Evolutionary conservation across 495 filamentous ascomycete genomes (phyloP), one percentile per base, ranked within the genome.

Genomic region (Cenococcum geophilum): DNA sequence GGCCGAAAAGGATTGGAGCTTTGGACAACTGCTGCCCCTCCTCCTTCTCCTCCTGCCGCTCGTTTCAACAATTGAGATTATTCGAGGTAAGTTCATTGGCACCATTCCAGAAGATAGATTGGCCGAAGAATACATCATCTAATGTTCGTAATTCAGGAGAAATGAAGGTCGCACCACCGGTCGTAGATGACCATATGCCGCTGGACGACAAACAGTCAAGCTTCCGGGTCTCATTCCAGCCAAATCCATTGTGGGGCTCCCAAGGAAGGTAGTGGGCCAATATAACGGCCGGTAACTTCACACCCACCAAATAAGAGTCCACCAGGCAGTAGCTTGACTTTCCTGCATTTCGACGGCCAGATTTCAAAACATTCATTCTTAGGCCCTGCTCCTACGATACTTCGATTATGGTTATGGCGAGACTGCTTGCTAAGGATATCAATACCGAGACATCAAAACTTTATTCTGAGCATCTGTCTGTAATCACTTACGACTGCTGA

Each of bases 1-100:
- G 0, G 77, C 76, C 10, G 82, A 85, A 73, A 77, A 74, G 64
- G 72, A 75, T 18, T 85, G 81, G 80, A 79, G 78, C 43, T 85
- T 82, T 61, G 82, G 82, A 0, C 81, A 83, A 71, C 62, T 83
- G 59, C 66, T 85, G 8, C 74, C 76, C 0, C 59, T 85, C 49
- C 70, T 82, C 37, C 74, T 85, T 68, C 62, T 85, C 50, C 58
- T 79, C 3, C 60, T 85, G 59, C 82, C 82, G 14, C 59, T 83
- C 14, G 74, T 83, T 42, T 79, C 77, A 0, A 74, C 75, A 0
- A 67, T 83, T 32, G 82, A 85, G 70, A 81, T 83, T 51, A 65
- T 79, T 50, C 64, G 82, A 5, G 82, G 81, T 45, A 45, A 1
- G 40, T 45, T 16, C 40, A n/a, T 18, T 45, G 40, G 4, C 11